phyloP scores from a whole-genome alignment of 495 filamentous ascomycete species.

The Tetracladium marchalianum region DNA sequence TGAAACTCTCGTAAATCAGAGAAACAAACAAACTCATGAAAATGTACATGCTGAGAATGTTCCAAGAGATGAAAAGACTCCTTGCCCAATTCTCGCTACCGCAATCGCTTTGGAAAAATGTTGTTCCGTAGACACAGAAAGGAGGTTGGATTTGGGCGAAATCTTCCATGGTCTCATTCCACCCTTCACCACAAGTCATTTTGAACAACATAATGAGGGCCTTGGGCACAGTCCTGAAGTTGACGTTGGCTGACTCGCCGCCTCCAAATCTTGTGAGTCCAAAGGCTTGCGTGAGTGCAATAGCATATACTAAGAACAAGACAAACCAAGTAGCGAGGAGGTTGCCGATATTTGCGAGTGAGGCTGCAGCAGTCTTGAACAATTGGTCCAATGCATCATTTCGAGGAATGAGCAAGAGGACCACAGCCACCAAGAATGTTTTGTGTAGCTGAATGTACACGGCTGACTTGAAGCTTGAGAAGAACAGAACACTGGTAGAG shows the following conservation, averaged over 20 bases:
- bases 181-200: constrained; percentile 86
- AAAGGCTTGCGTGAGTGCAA: constrained; percentile 93
- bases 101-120: constrained; percentile 83
- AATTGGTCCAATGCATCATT: constrained; percentile 98
- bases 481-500: constrained; percentile 59
- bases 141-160: constrained; percentile 71
- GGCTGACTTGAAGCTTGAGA: constrained; percentile 41
- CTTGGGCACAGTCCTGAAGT: constrained; percentile 88
- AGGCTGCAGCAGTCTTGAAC: constrained; percentile 98
- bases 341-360: constrained; percentile 82
- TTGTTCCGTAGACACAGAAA: constrained; percentile 54
- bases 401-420: constrained; percentile 85
- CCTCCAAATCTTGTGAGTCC: constrained; percentile 81
- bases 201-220: constrained; percentile 89
- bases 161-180: constrained; percentile 96
- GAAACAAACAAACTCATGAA: constrained; percentile 98
- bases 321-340: constrained; percentile 95
- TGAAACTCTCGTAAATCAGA: constrained; percentile 98
- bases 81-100: constrained; percentile 82
- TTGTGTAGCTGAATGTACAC: constrained; percentile 77
- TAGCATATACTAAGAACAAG: constrained; percentile 91
- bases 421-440: constrained; percentile 82
- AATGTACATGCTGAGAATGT: constrained; percentile 99
- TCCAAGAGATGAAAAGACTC: constrained; percentile 88
- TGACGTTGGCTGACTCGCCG: constrained; percentile 70